Evolutionary conservation across 2,329 filamentous ascomycete genomes (phyloP).

Genomic region (Pseudocercospora vitis): DNA sequence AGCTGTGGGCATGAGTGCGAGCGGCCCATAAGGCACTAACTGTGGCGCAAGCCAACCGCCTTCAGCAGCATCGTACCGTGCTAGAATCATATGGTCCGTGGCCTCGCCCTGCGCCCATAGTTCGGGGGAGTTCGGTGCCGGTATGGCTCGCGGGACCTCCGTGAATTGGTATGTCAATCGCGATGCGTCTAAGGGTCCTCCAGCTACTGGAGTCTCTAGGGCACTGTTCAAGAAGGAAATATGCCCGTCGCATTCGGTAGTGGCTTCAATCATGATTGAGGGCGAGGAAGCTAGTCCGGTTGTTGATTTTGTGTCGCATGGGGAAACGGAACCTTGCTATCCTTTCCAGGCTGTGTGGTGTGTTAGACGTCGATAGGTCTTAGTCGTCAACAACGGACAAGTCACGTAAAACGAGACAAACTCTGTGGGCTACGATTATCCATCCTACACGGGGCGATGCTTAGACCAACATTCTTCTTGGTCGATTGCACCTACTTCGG

Average conservation of each 20-base stretch:
- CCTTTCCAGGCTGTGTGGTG: too few species aligned
- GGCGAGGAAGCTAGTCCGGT: background rate
- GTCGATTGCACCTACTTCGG: too few species aligned
- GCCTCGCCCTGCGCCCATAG: background rate
- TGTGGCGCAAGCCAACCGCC: background rate
- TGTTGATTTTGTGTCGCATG: background rate
- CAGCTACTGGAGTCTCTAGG: background rate
- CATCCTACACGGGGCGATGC: too few species aligned
- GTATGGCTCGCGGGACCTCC: background rate
- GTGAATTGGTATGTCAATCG: background rate
- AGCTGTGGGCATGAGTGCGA: background rate
- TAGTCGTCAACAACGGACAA: too few species aligned
- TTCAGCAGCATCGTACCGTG: background rate
- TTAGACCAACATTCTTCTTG: too few species aligned
- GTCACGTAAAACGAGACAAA: too few species aligned
- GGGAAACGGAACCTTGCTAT: too few species aligned
- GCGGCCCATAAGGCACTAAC: background rate
- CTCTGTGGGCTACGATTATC: too few species aligned
- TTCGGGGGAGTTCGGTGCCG: background rate
- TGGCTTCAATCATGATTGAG: background rate
- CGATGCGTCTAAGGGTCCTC: background rate
- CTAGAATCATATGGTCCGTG: background rate
- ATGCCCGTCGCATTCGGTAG: background rate
- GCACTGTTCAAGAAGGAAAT: background rate
- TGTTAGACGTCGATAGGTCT: too few species aligned